Base-by-base conservation (phyloP, 495 filamentous ascomycete species). In the Tuber umbilicatum region DNA sequence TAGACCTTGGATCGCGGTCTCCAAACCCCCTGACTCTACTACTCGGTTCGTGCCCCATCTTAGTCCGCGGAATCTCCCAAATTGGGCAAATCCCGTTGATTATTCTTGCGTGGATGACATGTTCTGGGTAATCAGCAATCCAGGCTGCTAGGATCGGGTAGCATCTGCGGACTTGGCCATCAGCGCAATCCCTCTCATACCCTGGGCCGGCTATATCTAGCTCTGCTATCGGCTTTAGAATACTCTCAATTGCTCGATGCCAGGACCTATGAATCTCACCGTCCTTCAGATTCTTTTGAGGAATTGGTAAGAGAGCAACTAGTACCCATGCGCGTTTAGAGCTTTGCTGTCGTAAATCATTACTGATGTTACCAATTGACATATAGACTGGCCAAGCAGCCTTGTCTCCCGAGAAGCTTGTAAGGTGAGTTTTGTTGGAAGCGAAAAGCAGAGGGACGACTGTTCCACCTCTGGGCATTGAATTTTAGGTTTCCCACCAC, bases 371-470 rank as follows among this genome's bases (percentile, higher is more conserved):
- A 9, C 74, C 39, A 5, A 73, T 10, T 14, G 37, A 40, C 14
- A 75, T 75, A 38, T 67, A 21, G 35, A 60, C 45, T 1, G 50
- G 74, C 74, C 70, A 73, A 21, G 39, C 45, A 16, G 41, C 43
- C 47, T 75, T 73, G 10, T 75, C 47, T 17, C 38, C 50, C 1
- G 38, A 75, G 39, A 73, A 75, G 45, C 69, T 75, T 43, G 50
- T 73, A 10, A 75, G 55, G 5, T 27, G 23, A 6, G 69, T 74
- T 37, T 71, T 71, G 23, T 72, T 23, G 17, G 43, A 74, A 21
- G 38, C 16, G 4, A 42, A 60, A n/a, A 74, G 43, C 2, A 64
- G 39, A 6, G 69, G 73, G 12, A 72, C 23, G 1, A 75, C 0
- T 12, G 17, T 75, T 47, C 69, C 38, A 9, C 69, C 73, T 10